Base-by-base conservation (phyloP, 2,329 filamentous ascomycete species). In the Paraphaeosphaeria sporulosa region DNA sequence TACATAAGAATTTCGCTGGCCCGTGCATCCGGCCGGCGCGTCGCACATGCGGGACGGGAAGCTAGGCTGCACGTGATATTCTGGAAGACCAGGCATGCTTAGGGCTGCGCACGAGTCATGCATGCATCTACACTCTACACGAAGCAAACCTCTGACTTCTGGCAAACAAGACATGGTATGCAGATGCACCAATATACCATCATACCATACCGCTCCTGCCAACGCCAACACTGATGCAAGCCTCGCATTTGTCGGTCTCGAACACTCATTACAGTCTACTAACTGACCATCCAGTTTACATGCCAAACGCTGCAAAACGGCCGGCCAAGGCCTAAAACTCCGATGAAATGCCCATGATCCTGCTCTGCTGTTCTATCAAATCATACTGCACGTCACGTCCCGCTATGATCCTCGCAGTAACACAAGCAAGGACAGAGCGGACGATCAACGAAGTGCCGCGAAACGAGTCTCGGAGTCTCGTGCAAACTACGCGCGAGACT, bases 1-100 rank as follows among this genome's bases (percentile, higher is more conserved):
- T 23, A 46, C 40, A 46, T 36, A 55, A 55, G 44, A 46, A 43
- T 36, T 43, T 32, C 3, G 30, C 19, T n/a, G 51, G 51, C 3
- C 51, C 51, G 51, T 54, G 51, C 51, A 23, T 19, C 38, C 1
- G 6, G 4, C 15, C 42, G 42, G 19, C 10, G 38, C 13, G 36
- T 7, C 10, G 36, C 36, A 17, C n/a, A n/a, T n/a, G n/a, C 36
- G 36, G 36, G 15, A 40, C 12, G 15, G 5, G 15, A 40, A n/a
- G 38, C 38, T 17, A 13, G 19, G 4, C 15, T 1, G 30, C 51
- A 43, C 51, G 51, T 43, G 51, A 52, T 15, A 4, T 53, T 43
- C 50, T 42, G 36, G 49, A 27, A 25, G 34, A 15, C 34, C 17
- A 5, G 49, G 48, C 13, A 48, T 4, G 15, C 15, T 19, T 8